Base-by-base conservation (phyloP, 495 filamentous ascomycete genomes). In the Viridothelium virens region DNA sequence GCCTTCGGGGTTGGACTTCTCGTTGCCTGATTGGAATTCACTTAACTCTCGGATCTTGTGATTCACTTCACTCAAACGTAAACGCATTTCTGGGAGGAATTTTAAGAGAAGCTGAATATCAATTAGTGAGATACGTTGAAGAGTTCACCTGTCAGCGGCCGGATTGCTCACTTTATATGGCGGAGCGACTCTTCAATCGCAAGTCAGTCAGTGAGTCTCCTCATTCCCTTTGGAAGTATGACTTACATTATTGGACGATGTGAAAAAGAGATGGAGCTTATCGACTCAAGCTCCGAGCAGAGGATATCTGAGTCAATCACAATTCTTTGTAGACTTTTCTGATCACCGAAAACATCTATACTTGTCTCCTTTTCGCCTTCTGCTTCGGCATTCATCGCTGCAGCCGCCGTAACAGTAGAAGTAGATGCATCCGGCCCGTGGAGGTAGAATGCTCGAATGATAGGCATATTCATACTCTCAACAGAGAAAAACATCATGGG, bases 71-170 rank as follows among this genome's bases (percentile, higher is more conserved):
- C 18, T n/a, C 16, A 53, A n/a, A 53, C 48, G 48, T 53, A 53
- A 53, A n/a, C 48, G n/a, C 18, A 53, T 53, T 53, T 6, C 9
- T 9, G 48, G 48, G 4, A 53, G 48, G 18, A 25, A 53, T n/a
- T n/a, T 6, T 3, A 14, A n/a, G 18, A 53, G n/a, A 53, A 53
- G 48, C 48, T 53, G n/a, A 10, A 53, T 10, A 53, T 3, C 18
- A 53, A 25, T 53, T 53, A 53, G n/a, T 25, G n/a, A 53, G n/a
- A 25, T 53, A 53, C 48, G 48, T 25, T n/a, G n/a, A n/a, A n/a
- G n/a, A n/a, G n/a, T n/a, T n/a, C n/a, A n/a, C n/a, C 6, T 44
- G 6, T 44, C 39, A 44, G 12, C 12, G 39, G 5, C 5, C 6
- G 39, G 12, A 44, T 12, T 12, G 5, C 5, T 44, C 12, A 12